Conservation (phyloP, 2,329 filamentous ascomycete genomes). For the Phyllosticta capitalensis region DNA sequence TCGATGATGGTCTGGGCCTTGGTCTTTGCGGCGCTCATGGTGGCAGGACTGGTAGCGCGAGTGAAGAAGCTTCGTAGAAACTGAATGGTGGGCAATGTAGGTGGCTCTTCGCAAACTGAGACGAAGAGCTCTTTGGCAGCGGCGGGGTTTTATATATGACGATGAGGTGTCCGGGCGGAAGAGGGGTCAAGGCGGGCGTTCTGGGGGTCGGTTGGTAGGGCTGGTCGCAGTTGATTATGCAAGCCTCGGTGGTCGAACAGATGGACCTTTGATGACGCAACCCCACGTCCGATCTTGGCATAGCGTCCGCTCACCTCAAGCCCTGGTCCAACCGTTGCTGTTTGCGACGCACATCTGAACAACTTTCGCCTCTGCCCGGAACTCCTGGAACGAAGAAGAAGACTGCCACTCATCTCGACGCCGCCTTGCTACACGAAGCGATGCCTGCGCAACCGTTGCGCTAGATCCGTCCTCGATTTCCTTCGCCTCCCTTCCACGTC, state of each 20-base stretch:
- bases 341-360: neutral
- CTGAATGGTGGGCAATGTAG: constrained; percentile 42
- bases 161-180: neutral
- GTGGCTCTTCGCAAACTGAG: constrained; percentile 50
- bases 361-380: neutral
- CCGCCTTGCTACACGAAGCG: neutral
- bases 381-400: neutral
- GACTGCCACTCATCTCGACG: neutral
- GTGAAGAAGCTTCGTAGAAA: constrained; percentile 67
- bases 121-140: constrained; percentile 70
- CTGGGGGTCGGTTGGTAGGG: neutral
- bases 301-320: neutral
- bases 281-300: neutral
- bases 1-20: constrained; percentile 83
- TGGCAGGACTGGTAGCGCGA: constrained; percentile 47
- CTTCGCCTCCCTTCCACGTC: neutral
- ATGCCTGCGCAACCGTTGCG: neutral
- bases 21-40: constrained; percentile 72
- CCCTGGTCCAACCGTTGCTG: neutral
- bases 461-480: neutral
- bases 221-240: neutral
- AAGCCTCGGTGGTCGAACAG: neutral
- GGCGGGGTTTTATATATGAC: constrained; percentile 62
- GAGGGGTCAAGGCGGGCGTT: neutral
- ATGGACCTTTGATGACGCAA: neutral